Conservation (phyloP, 495 filamentous ascomycete genomes). For the Filosporella fistucella region DNA sequence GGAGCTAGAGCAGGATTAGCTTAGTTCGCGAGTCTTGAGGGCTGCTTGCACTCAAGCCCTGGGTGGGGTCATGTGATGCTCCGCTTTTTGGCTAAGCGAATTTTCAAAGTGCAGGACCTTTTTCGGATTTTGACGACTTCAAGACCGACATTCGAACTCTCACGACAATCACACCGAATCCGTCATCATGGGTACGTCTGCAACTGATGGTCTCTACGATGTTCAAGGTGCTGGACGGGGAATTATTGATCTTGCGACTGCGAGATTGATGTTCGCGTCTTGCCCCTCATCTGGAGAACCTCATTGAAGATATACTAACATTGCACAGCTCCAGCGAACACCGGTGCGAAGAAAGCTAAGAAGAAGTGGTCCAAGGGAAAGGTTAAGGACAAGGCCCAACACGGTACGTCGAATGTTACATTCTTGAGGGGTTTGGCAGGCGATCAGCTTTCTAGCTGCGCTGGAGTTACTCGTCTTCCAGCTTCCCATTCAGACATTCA, state of each 20-base stretch:
- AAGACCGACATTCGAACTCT: constrained; percentile 16
- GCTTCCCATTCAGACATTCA: no score
- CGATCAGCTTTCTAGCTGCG: no score
- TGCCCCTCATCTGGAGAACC: not conserved
- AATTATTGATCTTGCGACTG: not conserved
- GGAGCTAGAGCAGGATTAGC: no score
- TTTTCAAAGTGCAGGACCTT: no score
- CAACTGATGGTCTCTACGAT: not conserved
- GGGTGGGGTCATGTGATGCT: no score
- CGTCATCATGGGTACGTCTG: constrained; percentile 39
- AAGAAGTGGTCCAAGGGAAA: constrained; percentile 99
- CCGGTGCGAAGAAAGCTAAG: constrained; percentile 96
- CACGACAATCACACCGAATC: constrained; percentile 32
- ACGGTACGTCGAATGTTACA: no score
- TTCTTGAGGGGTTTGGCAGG: no score
- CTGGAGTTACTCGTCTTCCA: no score
- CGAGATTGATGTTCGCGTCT: not conserved
- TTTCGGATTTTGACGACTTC: not conserved
- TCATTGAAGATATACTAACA: constrained; percentile 9
- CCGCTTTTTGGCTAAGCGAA: constrained; percentile 6
- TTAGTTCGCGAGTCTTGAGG: no score
- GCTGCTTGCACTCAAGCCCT: no score
- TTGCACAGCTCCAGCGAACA: constrained; percentile 63
- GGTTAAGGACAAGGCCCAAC: constrained; percentile 99
- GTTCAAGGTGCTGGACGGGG: not conserved